Percentiles rank a stretch among this genome's conserved stretches.
Evolutionary conservation across 2,329 filamentous ascomycete genomes (phyloP).

Genomic region (Colletotrichum eleusines): DNA sequence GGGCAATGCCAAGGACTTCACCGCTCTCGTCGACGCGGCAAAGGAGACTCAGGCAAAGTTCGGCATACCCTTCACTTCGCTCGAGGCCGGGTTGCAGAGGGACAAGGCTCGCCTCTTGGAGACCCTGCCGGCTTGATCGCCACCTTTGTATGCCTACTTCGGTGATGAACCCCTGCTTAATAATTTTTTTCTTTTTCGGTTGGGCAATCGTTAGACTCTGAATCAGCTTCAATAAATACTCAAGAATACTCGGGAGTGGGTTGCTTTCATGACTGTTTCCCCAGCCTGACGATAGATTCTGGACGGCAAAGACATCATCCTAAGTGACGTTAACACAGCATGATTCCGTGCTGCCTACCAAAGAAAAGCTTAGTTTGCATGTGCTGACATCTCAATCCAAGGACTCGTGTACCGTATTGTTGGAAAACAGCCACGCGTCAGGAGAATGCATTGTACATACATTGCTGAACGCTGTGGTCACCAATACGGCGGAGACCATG

Average conservation of each 20-base stretch:
- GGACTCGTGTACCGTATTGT: not conserved
- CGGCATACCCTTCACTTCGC: conserved; percentile 48
- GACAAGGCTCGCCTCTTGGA: conserved; percentile 44
- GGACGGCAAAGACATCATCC: too few species aligned
- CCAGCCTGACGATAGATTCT: not conserved
- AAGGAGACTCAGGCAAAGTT: conserved; percentile 45
- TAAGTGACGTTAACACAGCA: not conserved
- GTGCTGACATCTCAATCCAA: not conserved
- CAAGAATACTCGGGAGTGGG: not conserved
- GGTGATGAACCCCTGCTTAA: too few species aligned
- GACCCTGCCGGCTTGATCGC: conserved; percentile 21
- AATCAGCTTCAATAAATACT: rapidly evolving
- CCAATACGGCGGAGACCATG: not conserved
- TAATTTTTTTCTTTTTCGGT: not conserved
- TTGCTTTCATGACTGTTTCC: not conserved
- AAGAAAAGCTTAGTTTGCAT: not conserved
- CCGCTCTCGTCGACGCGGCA: conserved; percentile 11
- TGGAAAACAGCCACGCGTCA: not conserved
- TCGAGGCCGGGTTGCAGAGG: conserved; percentile 45
- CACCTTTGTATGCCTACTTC: not conserved
- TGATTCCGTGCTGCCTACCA: not conserved
- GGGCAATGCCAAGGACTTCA: conserved; percentile 46
- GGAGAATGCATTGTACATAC: not conserved
- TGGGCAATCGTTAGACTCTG: not conserved
- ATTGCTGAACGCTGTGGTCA: not conserved